Evolutionary conservation across 139 green algal species (phyloP).

Genomic region (Coelastrella sp.): DNA sequence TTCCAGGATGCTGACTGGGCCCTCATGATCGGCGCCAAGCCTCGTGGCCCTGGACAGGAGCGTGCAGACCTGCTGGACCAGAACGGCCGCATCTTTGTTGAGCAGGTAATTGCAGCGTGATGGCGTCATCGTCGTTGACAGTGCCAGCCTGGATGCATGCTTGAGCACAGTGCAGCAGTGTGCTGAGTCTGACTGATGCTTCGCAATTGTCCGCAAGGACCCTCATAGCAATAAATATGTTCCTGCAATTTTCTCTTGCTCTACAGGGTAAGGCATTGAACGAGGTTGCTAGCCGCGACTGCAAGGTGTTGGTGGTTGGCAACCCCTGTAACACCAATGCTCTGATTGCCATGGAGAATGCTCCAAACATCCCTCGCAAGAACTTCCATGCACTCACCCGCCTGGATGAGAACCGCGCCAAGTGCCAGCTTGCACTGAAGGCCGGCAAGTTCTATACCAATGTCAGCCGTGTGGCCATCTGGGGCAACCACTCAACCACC

Average conservation of each 20-base stretch:
- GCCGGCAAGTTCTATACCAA: conserved; percentile 89
- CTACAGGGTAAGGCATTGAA: conserved; percentile 83
- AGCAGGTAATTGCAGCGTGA: conserved; percentile 66
- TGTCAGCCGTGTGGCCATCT: conserved; percentile 86
- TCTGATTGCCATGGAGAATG: conserved; percentile 52
- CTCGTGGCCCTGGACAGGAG: conserved; percentile 93
- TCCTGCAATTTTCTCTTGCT: too few species aligned
- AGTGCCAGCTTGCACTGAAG: conserved; percentile 94
- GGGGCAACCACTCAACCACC: conserved; percentile 97
- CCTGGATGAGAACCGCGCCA: conserved; percentile 97
- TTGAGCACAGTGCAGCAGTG: too few species aligned
- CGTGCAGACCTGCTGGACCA: conserved; percentile 89
- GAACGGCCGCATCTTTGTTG: conserved; percentile 91
- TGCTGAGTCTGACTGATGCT: too few species aligned
- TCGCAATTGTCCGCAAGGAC: too few species aligned
- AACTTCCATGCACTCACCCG: conserved; percentile 52
- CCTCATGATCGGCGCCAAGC: conserved; percentile 94
- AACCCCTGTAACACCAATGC: conserved; percentile 56
- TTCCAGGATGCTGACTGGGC: conserved; percentile 94
- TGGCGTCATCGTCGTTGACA: too few species aligned
- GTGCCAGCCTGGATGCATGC: too few species aligned
- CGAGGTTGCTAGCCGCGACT: conserved; percentile 70
- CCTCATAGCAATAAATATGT: too few species aligned
- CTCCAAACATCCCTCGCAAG: conserved; percentile 45
- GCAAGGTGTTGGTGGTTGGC: conserved; percentile 91